These are phyloP conservation scores for Parachaetomium inaequale DNA, from an alignment of 495 filamentous ascomycete genomes.

Conservation along the genomic window DNA sequence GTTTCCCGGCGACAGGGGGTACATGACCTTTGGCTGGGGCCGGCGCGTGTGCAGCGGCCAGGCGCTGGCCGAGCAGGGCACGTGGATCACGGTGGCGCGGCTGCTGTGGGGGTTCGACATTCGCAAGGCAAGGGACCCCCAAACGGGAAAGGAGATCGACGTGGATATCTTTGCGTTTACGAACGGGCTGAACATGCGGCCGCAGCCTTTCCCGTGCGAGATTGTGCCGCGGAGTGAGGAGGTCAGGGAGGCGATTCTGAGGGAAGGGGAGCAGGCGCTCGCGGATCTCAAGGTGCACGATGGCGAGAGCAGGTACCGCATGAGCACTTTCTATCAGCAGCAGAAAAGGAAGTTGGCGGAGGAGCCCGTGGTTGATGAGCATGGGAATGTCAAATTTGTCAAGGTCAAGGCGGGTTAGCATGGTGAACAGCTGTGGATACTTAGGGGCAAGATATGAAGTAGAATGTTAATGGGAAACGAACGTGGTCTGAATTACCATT, in stretches of 20 bases:
- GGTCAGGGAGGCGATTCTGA: constrained; percentile 50
- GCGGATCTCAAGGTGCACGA: constrained; percentile 52
- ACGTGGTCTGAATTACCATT: too few species aligned
- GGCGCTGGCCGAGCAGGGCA: constrained; percentile 55
- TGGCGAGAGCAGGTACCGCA: constrained; percentile 56
- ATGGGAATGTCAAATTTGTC: constrained; percentile 31
- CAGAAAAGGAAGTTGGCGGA: constrained; percentile 30
- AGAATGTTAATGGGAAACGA: too few species aligned
- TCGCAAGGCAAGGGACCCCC: constrained; percentile 45
- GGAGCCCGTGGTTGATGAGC: constrained; percentile 33
- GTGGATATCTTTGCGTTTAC: constrained; percentile 54
- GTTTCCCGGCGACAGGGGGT: constrained; percentile 57
- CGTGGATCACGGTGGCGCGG: constrained; percentile 54
- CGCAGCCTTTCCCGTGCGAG: constrained; percentile 50
- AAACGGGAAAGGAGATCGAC: constrained; percentile 47
- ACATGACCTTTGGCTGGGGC: constrained; percentile 64
- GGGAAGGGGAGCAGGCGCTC: constrained; percentile 53
- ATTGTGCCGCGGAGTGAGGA: constrained; percentile 49
- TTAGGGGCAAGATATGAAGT: too few species aligned
- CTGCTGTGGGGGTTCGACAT: constrained; percentile 55
- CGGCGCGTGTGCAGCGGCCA: constrained; percentile 58
- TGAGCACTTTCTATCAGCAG: constrained; percentile 51
- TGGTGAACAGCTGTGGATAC: background rate
- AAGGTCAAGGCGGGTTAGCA: constrained; percentile 19
- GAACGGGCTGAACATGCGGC: constrained; percentile 55